Base-by-base conservation (phyloP, 116 monocot genomes). In the Dioscorea cayenensis region DNA sequence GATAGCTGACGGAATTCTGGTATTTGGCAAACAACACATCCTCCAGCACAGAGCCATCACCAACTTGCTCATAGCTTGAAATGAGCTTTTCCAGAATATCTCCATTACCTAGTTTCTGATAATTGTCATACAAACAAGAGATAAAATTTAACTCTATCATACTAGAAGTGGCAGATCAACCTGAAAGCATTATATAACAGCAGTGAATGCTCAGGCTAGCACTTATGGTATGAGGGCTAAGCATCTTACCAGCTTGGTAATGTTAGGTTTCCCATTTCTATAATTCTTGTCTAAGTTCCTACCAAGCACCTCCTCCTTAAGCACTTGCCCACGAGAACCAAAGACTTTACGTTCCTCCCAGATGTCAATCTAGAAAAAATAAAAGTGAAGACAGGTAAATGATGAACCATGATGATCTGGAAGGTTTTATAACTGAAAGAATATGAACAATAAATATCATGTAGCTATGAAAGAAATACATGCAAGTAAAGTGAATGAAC, bases 311-410 rank as follows among this genome's bases (percentile, higher is more conserved):
- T 87, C 94, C 62, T 94, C 94, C 79, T 94, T 94, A 3, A 94
- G 75, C 60, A 73, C 59, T 66, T 88, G 87, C 10, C 90, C 90
- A 71, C 85, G 87, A 59, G 87, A 85, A 66, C 85, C 87, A 84
- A 94, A 94, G 9, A 94, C 90, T 73, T 94, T 94, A 22, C 94
- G 90, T 20, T 90, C 94, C 21, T 94, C 90, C 94, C 94, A 94
- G 71, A 94, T 94, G 72, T 85, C 78, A 77, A 92, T 76, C 92
- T 92, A 69, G 20, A 19, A 49, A 36, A 69, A 59, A 21, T 16
- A 58, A 37, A 67, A 2, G 55, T 55, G 17, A 55, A 55, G n/a
- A 18, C 17, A 55, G n/a, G 5, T 52, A 52, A 52, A 52, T 64
- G 59, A 71, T 28, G 70, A 35, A 58, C 63, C 12, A 52, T 52